These are phyloP conservation scores for Metrosideros polymorpha DNA, from an alignment of 441 rosid genomes.

Conservation along the genomic window DNA sequence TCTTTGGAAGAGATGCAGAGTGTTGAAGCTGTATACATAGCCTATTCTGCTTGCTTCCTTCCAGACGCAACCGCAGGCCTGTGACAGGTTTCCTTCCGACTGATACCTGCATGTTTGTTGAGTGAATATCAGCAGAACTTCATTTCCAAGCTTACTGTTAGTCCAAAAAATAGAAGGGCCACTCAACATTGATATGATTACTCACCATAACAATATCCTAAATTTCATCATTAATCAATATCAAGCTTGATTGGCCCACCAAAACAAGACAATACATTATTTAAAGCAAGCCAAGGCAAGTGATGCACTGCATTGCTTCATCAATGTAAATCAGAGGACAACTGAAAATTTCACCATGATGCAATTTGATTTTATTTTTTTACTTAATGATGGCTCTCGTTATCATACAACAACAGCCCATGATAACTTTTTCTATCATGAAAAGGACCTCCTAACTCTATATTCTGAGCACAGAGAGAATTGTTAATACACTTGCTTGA, in stretches of 20 bases:
- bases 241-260: not conserved
- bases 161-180: not conserved
- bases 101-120: constrained; percentile 33
- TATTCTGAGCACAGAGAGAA: not conserved
- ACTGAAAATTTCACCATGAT: not conserved
- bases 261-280: not conserved
- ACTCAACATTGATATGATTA: not conserved
- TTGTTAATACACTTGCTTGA: not conserved
- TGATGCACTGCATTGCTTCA: not conserved
- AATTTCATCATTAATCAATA: not conserved
- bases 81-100: constrained; percentile 73
- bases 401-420: not conserved
- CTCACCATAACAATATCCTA: not conserved
- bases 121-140: not conserved
- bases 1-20: constrained; percentile 50
- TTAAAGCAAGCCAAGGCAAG: not conserved
- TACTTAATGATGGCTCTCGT: not conserved
- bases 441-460: not conserved
- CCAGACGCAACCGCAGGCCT: constrained; percentile 42
- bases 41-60: constrained; percentile 49
- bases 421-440: not conserved
- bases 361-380: not conserved
- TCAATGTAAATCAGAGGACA: not conserved
- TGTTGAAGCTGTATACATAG: constrained; percentile 49
- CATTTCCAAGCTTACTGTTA: not conserved